Evolutionary conservation across 2,329 filamentous ascomycete species (phyloP).

Genomic region (Rhynchosporium graminicola): DNA sequence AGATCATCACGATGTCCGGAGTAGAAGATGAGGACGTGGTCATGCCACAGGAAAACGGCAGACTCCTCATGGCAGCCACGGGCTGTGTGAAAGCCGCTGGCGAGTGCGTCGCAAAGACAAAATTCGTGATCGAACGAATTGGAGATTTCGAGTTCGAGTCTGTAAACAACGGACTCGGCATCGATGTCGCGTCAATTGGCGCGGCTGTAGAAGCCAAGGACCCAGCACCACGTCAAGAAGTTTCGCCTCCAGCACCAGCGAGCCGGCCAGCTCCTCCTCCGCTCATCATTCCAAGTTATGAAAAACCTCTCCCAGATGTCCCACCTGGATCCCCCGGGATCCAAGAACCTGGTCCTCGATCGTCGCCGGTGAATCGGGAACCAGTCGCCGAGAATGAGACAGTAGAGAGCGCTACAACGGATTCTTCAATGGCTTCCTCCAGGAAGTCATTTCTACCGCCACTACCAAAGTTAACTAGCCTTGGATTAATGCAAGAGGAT

Average conservation of each 20-base stretch:
- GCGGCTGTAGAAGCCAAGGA: slow-evolving; percentile 26
- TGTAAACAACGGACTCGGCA: slow-evolving; percentile 51
- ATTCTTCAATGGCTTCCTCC: slow-evolving; percentile 44
- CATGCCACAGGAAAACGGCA: slow-evolving; percentile 76
- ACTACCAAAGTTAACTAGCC: slow-evolving; percentile 58
- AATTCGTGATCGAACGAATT: slow-evolving; percentile 80
- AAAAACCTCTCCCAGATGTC: slow-evolving; percentile 69
- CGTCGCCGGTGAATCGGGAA: slow-evolving; percentile 22
- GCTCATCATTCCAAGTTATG: slow-evolving; percentile 51
- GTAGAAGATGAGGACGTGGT: slow-evolving; percentile 72
- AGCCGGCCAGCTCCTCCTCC: slow-evolving; percentile 48
- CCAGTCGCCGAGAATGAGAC: slow-evolving; percentile 28
- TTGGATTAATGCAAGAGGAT: slow-evolving; percentile 50
- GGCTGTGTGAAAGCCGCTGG: slow-evolving; percentile 87
- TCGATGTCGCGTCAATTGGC: slow-evolving; percentile 49
- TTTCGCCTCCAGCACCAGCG: slow-evolving; percentile 37
- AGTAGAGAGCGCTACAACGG: slow-evolving; percentile 40
- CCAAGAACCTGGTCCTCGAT: slow-evolving; percentile 18
- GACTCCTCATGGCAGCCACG: slow-evolving; percentile 76
- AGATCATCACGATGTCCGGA: slow-evolving; percentile 71
- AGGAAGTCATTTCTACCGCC: slow-evolving; percentile 55
- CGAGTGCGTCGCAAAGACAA: slow-evolving; percentile 86
- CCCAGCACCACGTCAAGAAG: slow-evolving; percentile 15
- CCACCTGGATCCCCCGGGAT: slow-evolving; percentile 47
- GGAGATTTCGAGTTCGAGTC: slow-evolving; percentile 83